phyloP scores from a whole-genome alignment of 108 stramenopile genomes.

The Cyclotella cryptica region DNA sequence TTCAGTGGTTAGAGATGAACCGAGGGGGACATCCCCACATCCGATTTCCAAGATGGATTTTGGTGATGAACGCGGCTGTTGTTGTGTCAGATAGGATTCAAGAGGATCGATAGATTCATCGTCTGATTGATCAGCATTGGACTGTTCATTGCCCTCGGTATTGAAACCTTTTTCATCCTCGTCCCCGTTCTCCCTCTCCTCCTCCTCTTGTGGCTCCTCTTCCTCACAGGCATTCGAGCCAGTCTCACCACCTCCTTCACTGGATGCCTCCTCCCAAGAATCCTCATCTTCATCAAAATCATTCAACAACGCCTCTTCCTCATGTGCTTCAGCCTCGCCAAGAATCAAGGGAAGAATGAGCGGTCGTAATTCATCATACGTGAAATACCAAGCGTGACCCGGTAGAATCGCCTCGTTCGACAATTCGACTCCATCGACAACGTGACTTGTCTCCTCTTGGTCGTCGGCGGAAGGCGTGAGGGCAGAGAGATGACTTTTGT shows the following conservation, averaged over 20 bases:
- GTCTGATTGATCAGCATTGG: not conserved
- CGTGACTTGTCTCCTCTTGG: not conserved
- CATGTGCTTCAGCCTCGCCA: slow-evolving; percentile 42
- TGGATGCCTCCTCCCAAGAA: slow-evolving; percentile 51
- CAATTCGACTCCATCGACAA: slow-evolving; percentile 31
- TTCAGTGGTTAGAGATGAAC: slow-evolving; percentile 47
- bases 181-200: slow-evolving; percentile 49
- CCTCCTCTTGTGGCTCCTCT: slow-evolving; percentile 43
- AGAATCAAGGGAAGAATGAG: slow-evolving; percentile 75
- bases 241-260: slow-evolving; percentile 29
- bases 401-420: slow-evolving; percentile 57
- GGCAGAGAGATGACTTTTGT: not conserved
- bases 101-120: not conserved
- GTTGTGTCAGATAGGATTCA: slow-evolving; percentile 1
- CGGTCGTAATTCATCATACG: slow-evolving; percentile 76
- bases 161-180: slow-evolving; percentile 14
- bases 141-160: not conserved
- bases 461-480: not conserved
- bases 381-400: slow-evolving; percentile 86
- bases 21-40: slow-evolving; percentile 86
- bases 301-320: slow-evolving; percentile 9
- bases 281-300: slow-evolving; percentile 51
- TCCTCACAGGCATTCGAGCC: too few relatives aligned
- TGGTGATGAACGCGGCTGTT: slow-evolving; percentile 25
- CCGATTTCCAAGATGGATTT: slow-evolving; percentile 80